Base-by-base conservation (phyloP, 495 filamentous ascomycete species). In the Recurvomyces mirabilis region DNA sequence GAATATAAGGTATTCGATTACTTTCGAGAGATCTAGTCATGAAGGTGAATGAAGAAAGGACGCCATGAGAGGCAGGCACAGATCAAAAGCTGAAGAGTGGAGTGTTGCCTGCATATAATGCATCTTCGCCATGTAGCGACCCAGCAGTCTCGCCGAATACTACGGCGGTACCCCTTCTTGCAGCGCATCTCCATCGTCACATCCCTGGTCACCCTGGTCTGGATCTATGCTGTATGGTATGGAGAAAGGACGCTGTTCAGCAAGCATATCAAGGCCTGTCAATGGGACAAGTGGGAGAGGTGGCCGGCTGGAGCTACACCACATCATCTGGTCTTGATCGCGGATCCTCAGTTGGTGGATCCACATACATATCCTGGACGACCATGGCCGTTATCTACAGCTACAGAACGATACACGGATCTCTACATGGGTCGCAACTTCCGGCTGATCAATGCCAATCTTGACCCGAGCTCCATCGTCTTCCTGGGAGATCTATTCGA, bases 401-500 rank as follows among this genome's bases (percentile, higher is more conserved):
- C 91, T 36, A 95, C 89, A 0, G 71, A 88, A 25, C 64, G 70
- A 41, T 81, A 93, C 56, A 93, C 86, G 5, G 93, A 99, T 56
- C 79, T 83, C 46, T 99, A 94, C 55, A 67, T 96, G 45, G 75
- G 79, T 14, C 80, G 87, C 10, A 78, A 80, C 4, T 96, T 88
- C 57, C 72, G 67, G 15, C 69, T 73, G 14, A 68, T 95, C 31
- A 82, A 91, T 53, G 58, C 67, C 15, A 57, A 71, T 6, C 68
- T 96, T 11, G 67, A 73, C 22, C 93, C 93, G 3, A 82, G 91
- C 51, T 87, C 81, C 23, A 70, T 89, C 1, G 68, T 93, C 52
- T 96, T 99, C 59, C 68, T 99, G 0, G 93, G 93, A 4, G 93
- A 99, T 56, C 68, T 99, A 1, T 95, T 99, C 53, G 93, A 99